Percentiles rank a stretch among this genome's conserved stretches.
These are phyloP conservation scores for Pelargonium nanum DNA, from an alignment of 345 rosid genomes.

Conservation along the genomic window DNA sequence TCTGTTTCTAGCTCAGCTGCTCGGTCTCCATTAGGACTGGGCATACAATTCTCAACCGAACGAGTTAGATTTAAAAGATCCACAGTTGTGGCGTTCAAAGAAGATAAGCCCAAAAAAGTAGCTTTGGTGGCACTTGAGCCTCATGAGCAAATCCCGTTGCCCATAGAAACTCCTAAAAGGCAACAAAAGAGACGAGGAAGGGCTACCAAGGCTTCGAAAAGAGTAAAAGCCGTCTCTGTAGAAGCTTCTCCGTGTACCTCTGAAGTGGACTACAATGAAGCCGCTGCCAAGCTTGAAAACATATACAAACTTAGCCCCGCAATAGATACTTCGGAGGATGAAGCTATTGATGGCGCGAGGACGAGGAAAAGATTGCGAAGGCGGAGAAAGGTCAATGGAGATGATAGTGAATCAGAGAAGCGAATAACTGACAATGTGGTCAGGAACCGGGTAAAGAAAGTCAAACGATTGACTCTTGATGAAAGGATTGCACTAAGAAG, in stretches of 20 bases:
- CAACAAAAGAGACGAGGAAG: conserved; percentile 34
- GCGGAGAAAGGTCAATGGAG: conserved; percentile 33
- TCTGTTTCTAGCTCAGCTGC: conserved; percentile 77
- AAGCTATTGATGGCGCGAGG: conserved; percentile 19
- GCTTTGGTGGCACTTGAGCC: conserved; percentile 40
- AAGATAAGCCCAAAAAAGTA: conserved; percentile 38
- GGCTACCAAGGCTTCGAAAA: conserved; percentile 23
- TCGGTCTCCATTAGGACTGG: conserved; percentile 49
- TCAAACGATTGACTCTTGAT: conserved; percentile 60
- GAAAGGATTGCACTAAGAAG: conserved; percentile 47
- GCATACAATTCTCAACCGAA: conserved; percentile 28
- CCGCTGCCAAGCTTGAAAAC: conserved; percentile 79
- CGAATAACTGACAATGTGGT: conserved; percentile 24
- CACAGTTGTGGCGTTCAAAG: conserved; percentile 57
- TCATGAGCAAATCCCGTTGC: conserved; percentile 33
- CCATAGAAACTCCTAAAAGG: conserved; percentile 35
- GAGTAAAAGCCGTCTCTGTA: conserved; percentile 18
- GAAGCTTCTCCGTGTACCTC: conserved; percentile 26
- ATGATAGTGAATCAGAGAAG: conserved; percentile 19
- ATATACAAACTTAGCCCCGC: conserved; percentile 70
- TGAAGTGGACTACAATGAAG: conserved; percentile 76
- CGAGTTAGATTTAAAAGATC: conserved; percentile 36
- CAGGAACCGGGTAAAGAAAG: conserved; percentile 35
- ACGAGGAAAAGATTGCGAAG: conserved; percentile 22
- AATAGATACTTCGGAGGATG: conserved; percentile 23